A percentile compares a stretch with the other conserved stretches of the same genome.
Conservation (phyloP, 2,329 filamentous ascomycete species). For the Scytalidium sp. region DNA sequence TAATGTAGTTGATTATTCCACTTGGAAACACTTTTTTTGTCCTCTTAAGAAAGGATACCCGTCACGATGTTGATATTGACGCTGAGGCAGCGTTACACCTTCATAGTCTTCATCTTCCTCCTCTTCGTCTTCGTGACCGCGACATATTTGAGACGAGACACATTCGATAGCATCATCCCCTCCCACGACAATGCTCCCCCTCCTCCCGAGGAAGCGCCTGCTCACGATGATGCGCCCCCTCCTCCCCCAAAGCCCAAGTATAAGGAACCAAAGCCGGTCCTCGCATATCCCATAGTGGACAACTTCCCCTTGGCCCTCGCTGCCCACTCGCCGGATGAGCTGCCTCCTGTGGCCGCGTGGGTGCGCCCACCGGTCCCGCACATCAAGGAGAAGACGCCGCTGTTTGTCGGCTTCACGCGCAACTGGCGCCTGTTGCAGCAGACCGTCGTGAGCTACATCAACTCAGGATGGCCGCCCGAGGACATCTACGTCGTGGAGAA, state of each 20-base stretch:
- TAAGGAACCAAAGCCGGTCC: neutral
- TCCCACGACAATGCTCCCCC: too few species aligned
- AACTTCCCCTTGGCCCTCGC: constrained; percentile 23
- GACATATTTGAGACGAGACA: too few species aligned
- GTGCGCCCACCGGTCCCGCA: constrained; percentile 39
- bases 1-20: too few species aligned
- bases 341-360: constrained; percentile 41
- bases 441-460: constrained; percentile 53
- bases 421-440: constrained; percentile 54
- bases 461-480: constrained; percentile 53
- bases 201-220: too few species aligned
- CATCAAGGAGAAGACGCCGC: constrained; percentile 42
- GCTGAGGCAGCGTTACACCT: too few species aligned
- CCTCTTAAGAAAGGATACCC: too few species aligned
- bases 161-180: too few species aligned
- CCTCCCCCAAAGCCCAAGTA: neutral
- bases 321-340: constrained; percentile 19
- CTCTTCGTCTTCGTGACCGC: too few species aligned
- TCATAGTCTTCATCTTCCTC: too few species aligned
- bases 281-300: constrained; percentile 18
- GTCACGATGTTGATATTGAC: too few species aligned
- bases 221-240: too few species aligned
- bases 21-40: too few species aligned
- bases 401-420: constrained; percentile 57
- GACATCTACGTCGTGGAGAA: constrained; percentile 60